Evolutionary conservation across 805 yeast genomes (phyloP), one percentile per base, ranked within the genome.

Genomic region (Monosporozyma yasuniensis): DNA sequence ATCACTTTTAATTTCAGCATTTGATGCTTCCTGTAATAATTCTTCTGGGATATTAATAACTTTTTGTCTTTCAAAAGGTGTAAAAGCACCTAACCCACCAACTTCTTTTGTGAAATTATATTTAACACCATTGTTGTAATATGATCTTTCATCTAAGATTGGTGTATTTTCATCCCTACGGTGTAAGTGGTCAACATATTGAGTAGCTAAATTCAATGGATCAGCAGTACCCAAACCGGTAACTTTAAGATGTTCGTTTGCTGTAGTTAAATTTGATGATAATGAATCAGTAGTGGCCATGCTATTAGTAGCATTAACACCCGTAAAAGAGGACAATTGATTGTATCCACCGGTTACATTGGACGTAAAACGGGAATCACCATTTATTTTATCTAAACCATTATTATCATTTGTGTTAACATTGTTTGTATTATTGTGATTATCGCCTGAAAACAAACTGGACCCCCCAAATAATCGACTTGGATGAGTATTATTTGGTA

Each of bases 1-100:
- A 52, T 82, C 80, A 37, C 89, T 80, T 45, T 75, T 75, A 48
- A 80, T 76, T 59, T 84, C 82, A 5, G 86, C 75, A 46, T 77
- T 75, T 55, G 80, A 81, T 62, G 83, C 79, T 57, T 85, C 88
- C 49, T 82, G 83, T 56, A 85, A 78, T 53, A 88, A 80, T 53
- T 77, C 80, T 62, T 89, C 96, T 0, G 97, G 97, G 47, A 90
- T 78, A 59, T 78, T 80, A 51, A 82, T 72, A 47, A 82, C 80
- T 32, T 77, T 75, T 2, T 83, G 73, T 59, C 83, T 82, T 60
- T 82, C 90, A 64, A 88, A 89, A 8, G 96, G 83, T n/a, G 85
- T 76, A 54, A 81, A 83, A 1, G 76, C 65, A 4, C 75, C 74
- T 35, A 72, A 55, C 0, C 74, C 74, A 21, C 71, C 72, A 2